These are phyloP conservation scores for Picochlorum costavermella DNA, from an alignment of 139 green algal genomes.

Conservation along the genomic window DNA sequence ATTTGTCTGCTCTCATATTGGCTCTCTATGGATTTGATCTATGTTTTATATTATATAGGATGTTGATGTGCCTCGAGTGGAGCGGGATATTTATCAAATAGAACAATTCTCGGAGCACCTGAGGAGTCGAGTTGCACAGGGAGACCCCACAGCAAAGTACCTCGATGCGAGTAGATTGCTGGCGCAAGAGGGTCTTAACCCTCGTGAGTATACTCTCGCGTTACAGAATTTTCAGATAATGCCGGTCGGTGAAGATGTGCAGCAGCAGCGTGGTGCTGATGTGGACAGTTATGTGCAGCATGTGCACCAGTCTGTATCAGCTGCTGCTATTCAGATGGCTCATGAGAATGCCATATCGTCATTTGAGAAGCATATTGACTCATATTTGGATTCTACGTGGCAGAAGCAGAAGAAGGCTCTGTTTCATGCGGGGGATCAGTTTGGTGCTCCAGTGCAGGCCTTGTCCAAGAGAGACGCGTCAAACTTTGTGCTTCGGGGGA, in stretches of 20 bases:
- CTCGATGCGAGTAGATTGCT: conserved; percentile 65
- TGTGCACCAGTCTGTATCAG: conserved; percentile 52
- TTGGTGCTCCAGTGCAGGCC: conserved; percentile 5
- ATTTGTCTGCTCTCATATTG: neutral
- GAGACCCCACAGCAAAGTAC: conserved; percentile 42
- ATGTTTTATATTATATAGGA: conserved; percentile 29
- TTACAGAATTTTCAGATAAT: conserved; percentile 63
- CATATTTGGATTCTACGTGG: conserved; percentile 56
- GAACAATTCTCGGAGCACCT: conserved; percentile 57
- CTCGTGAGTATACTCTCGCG: conserved; percentile 49
- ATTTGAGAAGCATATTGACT: conserved; percentile 74
- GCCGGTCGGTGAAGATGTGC: conserved; percentile 72
- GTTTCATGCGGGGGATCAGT: conserved; percentile 51
- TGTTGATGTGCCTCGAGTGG: conserved; percentile 55
- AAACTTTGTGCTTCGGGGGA: conserved; percentile 31
- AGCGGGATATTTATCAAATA: conserved; percentile 64
- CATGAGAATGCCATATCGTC: conserved; percentile 53
- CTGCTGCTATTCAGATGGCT: conserved; percentile 49
- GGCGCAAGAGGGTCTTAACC: conserved; percentile 69
- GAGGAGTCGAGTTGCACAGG: conserved; percentile 36
- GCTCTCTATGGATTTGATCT: neutral
- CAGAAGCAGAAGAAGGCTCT: conserved; percentile 59
- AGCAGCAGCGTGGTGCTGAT: conserved; percentile 53
- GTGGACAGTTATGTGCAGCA: conserved; percentile 80
- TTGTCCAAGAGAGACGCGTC: neutral